These are phyloP conservation scores for Astraeus odoratus DNA, from an alignment of 768 basidiomycete genomes.

Conservation along the genomic window DNA sequence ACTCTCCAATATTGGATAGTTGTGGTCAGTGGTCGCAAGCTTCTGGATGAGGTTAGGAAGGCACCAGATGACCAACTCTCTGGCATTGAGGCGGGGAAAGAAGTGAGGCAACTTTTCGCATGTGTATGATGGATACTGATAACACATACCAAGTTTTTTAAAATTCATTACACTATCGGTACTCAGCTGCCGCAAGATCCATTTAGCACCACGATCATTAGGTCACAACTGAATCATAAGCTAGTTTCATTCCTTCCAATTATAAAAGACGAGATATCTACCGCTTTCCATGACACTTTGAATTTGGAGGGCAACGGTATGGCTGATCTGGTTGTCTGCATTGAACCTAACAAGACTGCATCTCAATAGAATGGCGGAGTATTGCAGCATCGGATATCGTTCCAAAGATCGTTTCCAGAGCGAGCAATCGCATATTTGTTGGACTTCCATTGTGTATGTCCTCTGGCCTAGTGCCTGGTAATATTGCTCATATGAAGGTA, in stretches of 20 bases:
- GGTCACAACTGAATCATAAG: slow-evolving; percentile 29
- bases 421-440: slow-evolving; percentile 41
- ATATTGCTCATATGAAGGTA: not conserved
- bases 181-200: slow-evolving; percentile 18
- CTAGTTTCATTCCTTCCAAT: slow-evolving; percentile 32
- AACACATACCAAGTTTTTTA: slow-evolving; percentile 25
- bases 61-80: slow-evolving; percentile 36
- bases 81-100: slow-evolving; percentile 19
- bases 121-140: not conserved
- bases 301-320: slow-evolving; percentile 10
- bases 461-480: not conserved
- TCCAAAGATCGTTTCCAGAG: slow-evolving; percentile 32
- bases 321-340: not conserved
- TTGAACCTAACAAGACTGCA: not conserved
- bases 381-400: slow-evolving; percentile 20
- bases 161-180: slow-evolving; percentile 32
- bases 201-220: slow-evolving; percentile 24
- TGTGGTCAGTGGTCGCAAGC: slow-evolving; percentile 22
- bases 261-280: slow-evolving; percentile 38
- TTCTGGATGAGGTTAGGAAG: slow-evolving; percentile 34
- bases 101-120: slow-evolving; percentile 22
- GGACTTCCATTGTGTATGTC: slow-evolving; percentile 40
- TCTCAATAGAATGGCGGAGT: slow-evolving; percentile 33
- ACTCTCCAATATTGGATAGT: slow-evolving; percentile 30
- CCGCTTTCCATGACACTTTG: slow-evolving; percentile 35